These are phyloP conservation scores for Hordeum vulgare DNA, from an alignment of 176 grass and related monocot species.

Conservation along the genomic window MorexV3_pseudomolecules_assembly NC_058522.1:475447113-475447612, in stretches of 20 bases:
- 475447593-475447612: neutral
- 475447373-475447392: neutral
- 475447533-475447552: neutral
- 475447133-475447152: neutral
- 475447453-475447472: neutral
- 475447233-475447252: neutral
- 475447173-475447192: neutral
- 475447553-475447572: neutral
- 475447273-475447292: slow-evolving; percentile 1
- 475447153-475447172: neutral
- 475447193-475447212: neutral
- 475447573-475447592: neutral
- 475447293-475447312: neutral
- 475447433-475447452: neutral
- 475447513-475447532: neutral
- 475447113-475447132: neutral
- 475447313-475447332: neutral
- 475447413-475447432: neutral
- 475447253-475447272: neutral
- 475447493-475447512: neutral
- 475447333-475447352: neutral
- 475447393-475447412: neutral
- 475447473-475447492: neutral
- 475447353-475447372: neutral
- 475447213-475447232: neutral